Base-by-base conservation (phyloP, 23 red algal species). In the Cyanidioschyzon merolae region DNA sequence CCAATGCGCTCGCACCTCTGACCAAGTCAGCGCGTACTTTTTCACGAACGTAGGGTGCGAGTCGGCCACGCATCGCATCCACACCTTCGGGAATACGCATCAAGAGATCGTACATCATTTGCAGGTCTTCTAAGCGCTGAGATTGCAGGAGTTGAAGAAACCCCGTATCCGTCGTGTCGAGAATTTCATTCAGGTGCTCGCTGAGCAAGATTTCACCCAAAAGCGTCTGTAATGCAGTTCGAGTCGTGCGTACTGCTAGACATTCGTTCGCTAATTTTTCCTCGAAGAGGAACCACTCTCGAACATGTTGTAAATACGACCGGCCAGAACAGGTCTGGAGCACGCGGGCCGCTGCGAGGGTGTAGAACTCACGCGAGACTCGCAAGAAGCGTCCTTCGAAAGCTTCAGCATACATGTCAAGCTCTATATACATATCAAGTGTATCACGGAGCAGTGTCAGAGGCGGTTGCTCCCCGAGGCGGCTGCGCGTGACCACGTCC, bases 311-410 rank as follows among this genome's bases (percentile, higher is more conserved):
- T 58, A 98, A 76, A 45, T 88, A 91, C 18, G 88, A 88, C 2
- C 87, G 82, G 75, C 85, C 86, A 1, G 86, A 76, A 38, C 76
- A 86, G 37, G 84, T 88, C 26, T 84, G 58, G 17, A 98, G 75
- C 38, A 87, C 82, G 1, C 78, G 39, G 37, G 67, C 79, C 26
- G 86, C 83, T 76, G 90, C 88, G 21, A 59, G 50, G 32, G 84
- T 82, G 76, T 98, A 98, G 81, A 92, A 98, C 27, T 76, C 85
- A 2, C 77, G 30, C 16, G 94, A 89, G 1, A 83, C 84, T 39
- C 91, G 83, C 57, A 98, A 82, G 50, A 98, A 86, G 1, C 67
- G 79, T 29, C 79, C 77, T 79, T 98, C 94, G 85, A 98, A 91
- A 21, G 88, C 88, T 38, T 75, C 76, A 32, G 35, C 83, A 50